Evolutionary conservation across 225 moss, liverwort and hornwort species (phyloP).

Genomic region (Anthoceros angustus): DNA sequence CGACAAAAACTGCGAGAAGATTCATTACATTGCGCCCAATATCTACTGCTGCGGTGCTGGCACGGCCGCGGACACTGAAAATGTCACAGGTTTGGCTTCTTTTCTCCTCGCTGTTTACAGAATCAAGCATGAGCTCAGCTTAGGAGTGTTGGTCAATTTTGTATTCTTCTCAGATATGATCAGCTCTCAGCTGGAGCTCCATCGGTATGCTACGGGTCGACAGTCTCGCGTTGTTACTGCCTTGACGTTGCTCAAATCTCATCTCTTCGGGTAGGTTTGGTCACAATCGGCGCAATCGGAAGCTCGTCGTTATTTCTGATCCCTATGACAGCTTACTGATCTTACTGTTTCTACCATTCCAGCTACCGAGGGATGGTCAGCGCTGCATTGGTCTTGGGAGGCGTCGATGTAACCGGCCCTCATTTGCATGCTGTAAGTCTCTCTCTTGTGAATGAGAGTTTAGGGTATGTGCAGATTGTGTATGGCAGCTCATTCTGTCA

Average conservation of each 20-base stretch:
- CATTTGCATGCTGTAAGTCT: constrained; percentile 71
- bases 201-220: constrained; percentile 78
- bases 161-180: constrained; percentile 54
- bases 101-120: neutral
- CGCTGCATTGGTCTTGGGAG: constrained; percentile 83
- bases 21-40: constrained; percentile 88
- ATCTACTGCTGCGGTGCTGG: constrained; percentile 97
- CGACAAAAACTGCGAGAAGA: constrained; percentile 99
- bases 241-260: constrained; percentile 66
- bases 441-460: neutral
- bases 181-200: constrained; percentile 69
- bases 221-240: constrained; percentile 76
- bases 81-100: constrained; percentile 59
- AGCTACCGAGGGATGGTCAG: constrained; percentile 71
- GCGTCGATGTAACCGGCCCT: constrained; percentile 78
- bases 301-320: too few relatives aligned
- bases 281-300: neutral
- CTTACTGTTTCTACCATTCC: neutral
- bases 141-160: neutral
- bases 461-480: neutral
- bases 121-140: neutral
- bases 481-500: neutral
- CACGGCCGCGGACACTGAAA: constrained; percentile 92
- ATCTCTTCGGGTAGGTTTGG: constrained; percentile 47
- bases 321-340: neutral